Base-by-base conservation (phyloP, 164 flowering plant species). In the Vitis rupestris region DNA sequence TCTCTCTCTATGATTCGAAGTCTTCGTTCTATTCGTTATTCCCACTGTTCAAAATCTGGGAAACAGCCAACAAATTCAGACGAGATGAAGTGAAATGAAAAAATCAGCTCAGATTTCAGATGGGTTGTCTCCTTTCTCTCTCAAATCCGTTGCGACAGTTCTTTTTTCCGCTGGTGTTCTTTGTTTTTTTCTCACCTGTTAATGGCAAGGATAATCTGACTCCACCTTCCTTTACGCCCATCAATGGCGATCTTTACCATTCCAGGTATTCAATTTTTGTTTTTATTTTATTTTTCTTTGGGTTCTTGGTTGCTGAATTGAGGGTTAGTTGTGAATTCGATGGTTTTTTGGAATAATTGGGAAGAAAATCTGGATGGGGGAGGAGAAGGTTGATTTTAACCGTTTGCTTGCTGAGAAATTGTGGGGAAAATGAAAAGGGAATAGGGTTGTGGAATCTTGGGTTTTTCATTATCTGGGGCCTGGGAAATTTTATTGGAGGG, bases 201-300 rank as follows among this genome's bases (percentile, higher is more conserved):
- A 29, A 74, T 68, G 81, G 71, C 75, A 55, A 80, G 29, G 8
- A 64, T 13, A 76, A 79, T 71, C 69, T 17, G 68, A 23, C 73
- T 4, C 16, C 11, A 0, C 10, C 71, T 48, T 61, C 78, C 50
- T 23, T 71, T n/a, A 84, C 88, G 3, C 85, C 84, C 27, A 74
- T 87, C 75, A 82, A 81, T 53, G 87, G 65, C 51, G 88, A 90
- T 90, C 91, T 90, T 50, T 90, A 90, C 75, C 91, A 82, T 73
- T 86, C 86, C 73, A 88, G 90, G 90, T 85, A 12, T 11, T 14
- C 50, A 62, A 14, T 37, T 29, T 11, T 15, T n/a, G 17, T 9
- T 58, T 11, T 37, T 37, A 37, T 37, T 37, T 37, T 37, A 37
- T 37, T 37, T 37, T 37, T 37, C 44, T 37, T 37, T 37, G 44